Evolutionary conservation across 768 basidiomycete genomes (phyloP).

Genomic region (Suillus plorans): DNA sequence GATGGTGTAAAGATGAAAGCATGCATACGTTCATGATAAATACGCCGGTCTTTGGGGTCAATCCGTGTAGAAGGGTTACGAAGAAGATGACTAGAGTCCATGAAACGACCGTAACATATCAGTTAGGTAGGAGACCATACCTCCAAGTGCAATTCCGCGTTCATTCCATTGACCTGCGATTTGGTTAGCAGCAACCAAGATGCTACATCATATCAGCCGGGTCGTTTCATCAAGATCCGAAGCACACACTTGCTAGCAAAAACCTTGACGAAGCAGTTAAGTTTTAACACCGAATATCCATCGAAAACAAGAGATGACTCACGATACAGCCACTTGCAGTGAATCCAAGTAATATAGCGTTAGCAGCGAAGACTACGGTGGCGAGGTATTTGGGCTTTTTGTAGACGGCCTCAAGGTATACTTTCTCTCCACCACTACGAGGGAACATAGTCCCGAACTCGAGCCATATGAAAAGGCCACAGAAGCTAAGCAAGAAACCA

Average conservation of each 20-base stretch:
- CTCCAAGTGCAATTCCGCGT: slow-evolving; percentile 59
- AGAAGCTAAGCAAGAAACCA: slow-evolving; percentile 57
- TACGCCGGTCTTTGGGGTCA: slow-evolving; percentile 49
- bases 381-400: slow-evolving; percentile 45
- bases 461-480: slow-evolving; percentile 62
- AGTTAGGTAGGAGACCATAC: slow-evolving; percentile 25
- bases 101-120: not conserved
- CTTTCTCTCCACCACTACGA: slow-evolving; percentile 62
- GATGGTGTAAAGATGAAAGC: not conserved
- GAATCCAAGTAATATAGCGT: slow-evolving; percentile 46
- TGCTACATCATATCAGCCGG: slow-evolving; percentile 30
- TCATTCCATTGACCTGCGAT: slow-evolving; percentile 45
- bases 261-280: slow-evolving; percentile 18
- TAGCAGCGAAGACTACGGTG: slow-evolving; percentile 48
- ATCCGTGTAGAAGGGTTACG: slow-evolving; percentile 50
- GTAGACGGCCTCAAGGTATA: slow-evolving; percentile 59
- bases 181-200: slow-evolving; percentile 46
- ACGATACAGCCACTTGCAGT: slow-evolving; percentile 50
- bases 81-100: slow-evolving; percentile 44
- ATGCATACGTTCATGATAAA: slow-evolving; percentile 54
- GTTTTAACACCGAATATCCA: not conserved
- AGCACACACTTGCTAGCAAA: slow-evolving; percentile 35
- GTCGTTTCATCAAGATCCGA: not conserved
- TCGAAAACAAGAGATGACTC: slow-evolving; percentile 15
- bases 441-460: slow-evolving; percentile 66